Conservation (phyloP, 2,329 filamentous ascomycete genomes). For the Diaporthe batatas region DNA sequence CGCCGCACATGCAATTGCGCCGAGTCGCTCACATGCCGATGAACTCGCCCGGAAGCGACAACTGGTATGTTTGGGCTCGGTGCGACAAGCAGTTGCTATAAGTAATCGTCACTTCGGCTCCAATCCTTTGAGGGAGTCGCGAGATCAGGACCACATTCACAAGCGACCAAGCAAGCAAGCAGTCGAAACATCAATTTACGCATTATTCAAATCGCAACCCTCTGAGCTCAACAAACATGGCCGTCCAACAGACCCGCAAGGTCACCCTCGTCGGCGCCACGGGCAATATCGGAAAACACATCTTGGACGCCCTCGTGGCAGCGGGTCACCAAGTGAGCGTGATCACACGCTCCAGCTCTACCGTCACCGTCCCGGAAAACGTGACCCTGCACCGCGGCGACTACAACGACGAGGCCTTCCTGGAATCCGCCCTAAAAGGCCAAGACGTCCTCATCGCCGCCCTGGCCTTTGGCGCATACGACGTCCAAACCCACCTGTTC, state of each 20-base stretch:
- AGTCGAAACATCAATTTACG: too few species aligned
- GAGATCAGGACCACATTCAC: neutral
- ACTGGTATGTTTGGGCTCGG: too few species aligned
- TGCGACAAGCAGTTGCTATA: neutral
- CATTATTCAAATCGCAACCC: too few species aligned
- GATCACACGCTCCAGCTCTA: neutral
- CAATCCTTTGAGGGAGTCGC: neutral
- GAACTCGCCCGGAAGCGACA: neutral
- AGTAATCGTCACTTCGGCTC: neutral
- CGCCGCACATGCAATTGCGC: neutral
- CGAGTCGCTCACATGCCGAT: neutral
- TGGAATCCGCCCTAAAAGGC: neutral
- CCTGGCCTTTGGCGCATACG: neutral
- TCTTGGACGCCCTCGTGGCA: neutral
- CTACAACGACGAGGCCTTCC: slow-evolving; percentile 14
- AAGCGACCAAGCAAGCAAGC: neutral
- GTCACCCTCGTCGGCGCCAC: slow-evolving; percentile 1
- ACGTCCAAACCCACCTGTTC: slow-evolving; percentile 43
- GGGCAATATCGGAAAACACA: neutral
- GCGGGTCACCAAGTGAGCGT: neutral
- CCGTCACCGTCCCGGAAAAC: neutral
- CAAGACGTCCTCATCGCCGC: slow-evolving; percentile 5
- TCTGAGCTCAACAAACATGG: neutral
- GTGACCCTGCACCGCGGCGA: slow-evolving; percentile 4
- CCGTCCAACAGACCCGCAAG: neutral